Evolutionary conservation across 345 rosid species (phyloP).

Genomic region (Eucalyptus erythrocorys): DNA sequence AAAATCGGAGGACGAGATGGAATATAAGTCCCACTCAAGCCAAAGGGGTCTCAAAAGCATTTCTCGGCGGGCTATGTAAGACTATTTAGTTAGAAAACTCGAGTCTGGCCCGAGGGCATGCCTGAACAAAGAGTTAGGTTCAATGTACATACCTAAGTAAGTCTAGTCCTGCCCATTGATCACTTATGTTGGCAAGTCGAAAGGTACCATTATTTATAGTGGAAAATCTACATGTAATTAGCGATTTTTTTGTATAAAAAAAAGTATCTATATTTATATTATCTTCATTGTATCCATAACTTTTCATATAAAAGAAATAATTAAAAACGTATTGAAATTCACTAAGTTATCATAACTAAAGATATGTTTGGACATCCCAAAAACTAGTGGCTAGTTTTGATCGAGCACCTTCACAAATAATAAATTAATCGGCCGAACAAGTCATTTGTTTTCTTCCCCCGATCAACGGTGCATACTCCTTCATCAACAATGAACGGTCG

Average conservation of each 20-base stretch:
- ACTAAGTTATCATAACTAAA: background rate
- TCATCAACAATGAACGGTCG: background rate
- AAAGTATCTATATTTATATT: too few relatives aligned
- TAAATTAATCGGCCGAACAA: background rate
- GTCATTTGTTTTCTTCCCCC: background rate
- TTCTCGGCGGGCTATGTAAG: background rate
- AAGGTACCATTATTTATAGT: background rate
- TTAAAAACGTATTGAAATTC: background rate
- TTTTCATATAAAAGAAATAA: background rate
- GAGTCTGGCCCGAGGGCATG: rapidly evolving
- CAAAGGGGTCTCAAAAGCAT: background rate
- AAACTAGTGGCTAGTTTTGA: background rate
- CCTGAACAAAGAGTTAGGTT: background rate
- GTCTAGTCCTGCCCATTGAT: background rate
- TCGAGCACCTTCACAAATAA: background rate
- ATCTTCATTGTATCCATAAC: background rate
- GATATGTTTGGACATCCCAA: background rate
- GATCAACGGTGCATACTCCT: background rate
- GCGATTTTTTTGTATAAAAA: background rate
- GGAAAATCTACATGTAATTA: background rate
- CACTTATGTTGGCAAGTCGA: background rate
- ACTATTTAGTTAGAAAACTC: background rate
- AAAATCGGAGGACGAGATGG: background rate
- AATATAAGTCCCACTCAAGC: background rate
- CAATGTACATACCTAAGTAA: background rate